Base-by-base conservation (phyloP, 2,329 filamentous ascomycete species). In the Sporothrix brasiliensis region DNA sequence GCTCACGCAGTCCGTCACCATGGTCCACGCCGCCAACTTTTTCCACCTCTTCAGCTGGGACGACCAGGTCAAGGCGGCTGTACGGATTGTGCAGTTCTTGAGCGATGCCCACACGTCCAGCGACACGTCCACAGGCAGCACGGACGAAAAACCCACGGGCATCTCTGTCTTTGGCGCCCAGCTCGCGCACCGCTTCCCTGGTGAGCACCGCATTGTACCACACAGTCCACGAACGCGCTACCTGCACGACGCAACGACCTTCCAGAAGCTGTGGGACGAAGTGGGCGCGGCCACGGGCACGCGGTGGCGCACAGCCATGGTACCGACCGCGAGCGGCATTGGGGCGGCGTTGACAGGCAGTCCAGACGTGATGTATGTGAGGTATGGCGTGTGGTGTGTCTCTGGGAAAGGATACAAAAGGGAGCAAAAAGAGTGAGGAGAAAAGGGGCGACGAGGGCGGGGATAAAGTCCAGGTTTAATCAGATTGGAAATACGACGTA, bases 261-360 rank as follows among this genome's bases (percentile, higher is more conserved):
- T 82, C 79, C 79, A 80, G 73, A 72, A 75, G 67, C 73, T 81
- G 74, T 82, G 80, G 80, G 73, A 79, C 34, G 75, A 79, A 49
- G 76, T 80, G 52, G 78, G 78, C 11, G 71, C 75, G 13, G 71
- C 75, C 65, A 75, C 78, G 19, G 77, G 77, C 27, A 74, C 74
- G 41, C 68, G 41, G 60, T 75, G 74, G 74, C 49, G 44, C 21
- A 50, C 67, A 14, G 67, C 41, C 4, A 54, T 56, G 16, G 27
- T 66, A 7, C 58, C 69, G n/a, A 24, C 30, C 50, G 27, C 5
- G 11, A 53, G 21, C 21, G 66, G 52, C 19, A 52, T 54, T 10
- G 66, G 47, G 6, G 52, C 1, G n/a, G 50, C 66, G 21, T 11
- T 68, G 61, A 50, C 27, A 24, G 44, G 44, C 41, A 65, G 27